phyloP scores from a whole-genome alignment of 1,139 yeast genomes.

The Nakaseomyces glabratus region DNA sequence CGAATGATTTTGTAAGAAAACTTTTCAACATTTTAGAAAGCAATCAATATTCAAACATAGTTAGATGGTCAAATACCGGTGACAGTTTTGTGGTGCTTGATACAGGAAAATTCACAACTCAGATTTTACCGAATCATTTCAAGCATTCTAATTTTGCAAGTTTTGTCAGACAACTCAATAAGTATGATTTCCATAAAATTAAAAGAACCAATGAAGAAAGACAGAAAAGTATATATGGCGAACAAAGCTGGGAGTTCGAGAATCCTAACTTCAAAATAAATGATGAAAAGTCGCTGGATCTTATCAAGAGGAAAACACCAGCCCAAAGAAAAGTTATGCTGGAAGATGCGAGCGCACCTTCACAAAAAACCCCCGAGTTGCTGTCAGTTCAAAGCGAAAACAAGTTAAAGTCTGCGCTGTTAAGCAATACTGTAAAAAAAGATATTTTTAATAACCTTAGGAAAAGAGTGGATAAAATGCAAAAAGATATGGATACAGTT shows the following conservation, averaged over 20 bases:
- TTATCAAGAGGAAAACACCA: slow-evolving; percentile 40
- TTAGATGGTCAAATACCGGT: slow-evolving; percentile 74
- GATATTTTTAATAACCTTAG: slow-evolving; percentile 22
- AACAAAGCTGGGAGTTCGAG: slow-evolving; percentile 87
- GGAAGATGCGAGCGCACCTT: slow-evolving; percentile 2
- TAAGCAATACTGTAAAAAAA: slow-evolving; percentile 22
- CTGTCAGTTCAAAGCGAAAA: slow-evolving; percentile 1
- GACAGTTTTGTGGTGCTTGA: slow-evolving; percentile 84
- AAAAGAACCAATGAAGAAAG: slow-evolving; percentile 41
- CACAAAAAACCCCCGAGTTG: background rate
- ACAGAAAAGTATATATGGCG: slow-evolving; percentile 48
- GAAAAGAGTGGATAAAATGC: slow-evolving; percentile 31
- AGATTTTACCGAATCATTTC: slow-evolving; percentile 79
- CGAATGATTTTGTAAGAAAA: slow-evolving; percentile 9
- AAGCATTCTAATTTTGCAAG: slow-evolving; percentile 92
- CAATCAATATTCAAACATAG: slow-evolving; percentile 57
- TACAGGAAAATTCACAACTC: slow-evolving; percentile 78
- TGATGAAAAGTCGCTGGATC: slow-evolving; percentile 27
- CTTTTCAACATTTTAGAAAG: slow-evolving; percentile 42
- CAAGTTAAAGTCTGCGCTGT: slow-evolving; percentile 9
- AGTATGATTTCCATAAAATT: slow-evolving; percentile 98
- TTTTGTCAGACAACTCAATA: slow-evolving; percentile 89
- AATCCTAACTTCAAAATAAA: slow-evolving; percentile 76
- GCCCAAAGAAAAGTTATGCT: slow-evolving; percentile 37
- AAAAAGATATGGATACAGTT: slow-evolving; percentile 39